Base-by-base conservation (phyloP, 2,329 filamentous ascomycete species). In the Aschersonia sp. region DNA sequence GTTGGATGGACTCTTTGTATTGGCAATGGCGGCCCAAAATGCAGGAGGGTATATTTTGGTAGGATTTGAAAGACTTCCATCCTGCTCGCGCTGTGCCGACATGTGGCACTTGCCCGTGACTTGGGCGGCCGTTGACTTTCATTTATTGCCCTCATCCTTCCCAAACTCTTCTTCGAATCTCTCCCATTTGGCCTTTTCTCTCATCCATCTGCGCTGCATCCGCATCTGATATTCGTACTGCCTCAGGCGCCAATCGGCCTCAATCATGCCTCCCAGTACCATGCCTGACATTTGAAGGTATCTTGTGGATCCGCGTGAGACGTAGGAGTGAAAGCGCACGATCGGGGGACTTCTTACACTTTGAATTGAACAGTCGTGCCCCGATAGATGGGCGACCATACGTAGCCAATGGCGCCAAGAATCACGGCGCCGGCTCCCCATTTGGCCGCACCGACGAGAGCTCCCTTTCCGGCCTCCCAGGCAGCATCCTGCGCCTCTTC, bases 251-350 rank as follows among this genome's bases (percentile, higher is more conserved):
- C 70, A 65, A 58, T 90, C 85, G 3, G 84, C 85, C 67, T 87
- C 83, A 47, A 89, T 73, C 73, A 85, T 85, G 57, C 79, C 74
- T 42, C 85, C 85, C 35, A 87, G 58, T n/a, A 85, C 81, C 85
- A 89, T 89, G 51, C 79, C 81, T n/a, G 81, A 85, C 82, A 88
- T 87, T 62, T 88, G 84, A 12, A 89, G 69, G 59, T 87, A 90
- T 32, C 85, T 89, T 57, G 10, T 9, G 14, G 11, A 7, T n/a
- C 14, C 40, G 7, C 7, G 40, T 42, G 14, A 22, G 10, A 12
- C 8, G 40, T 22, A 7, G 7, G 14, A 22, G 40, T 14, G 6
- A 7, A 22, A 42, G 2, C 40, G 10, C 14, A 22, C n/a, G 40
- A 7, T 42, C n/a, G 11, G 43, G 31, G 22, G 1, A 44, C 14